phyloP scores from a whole-genome alignment of 2,329 filamentous ascomycete species.

The Fusarium brevicatenulatum region DNA sequence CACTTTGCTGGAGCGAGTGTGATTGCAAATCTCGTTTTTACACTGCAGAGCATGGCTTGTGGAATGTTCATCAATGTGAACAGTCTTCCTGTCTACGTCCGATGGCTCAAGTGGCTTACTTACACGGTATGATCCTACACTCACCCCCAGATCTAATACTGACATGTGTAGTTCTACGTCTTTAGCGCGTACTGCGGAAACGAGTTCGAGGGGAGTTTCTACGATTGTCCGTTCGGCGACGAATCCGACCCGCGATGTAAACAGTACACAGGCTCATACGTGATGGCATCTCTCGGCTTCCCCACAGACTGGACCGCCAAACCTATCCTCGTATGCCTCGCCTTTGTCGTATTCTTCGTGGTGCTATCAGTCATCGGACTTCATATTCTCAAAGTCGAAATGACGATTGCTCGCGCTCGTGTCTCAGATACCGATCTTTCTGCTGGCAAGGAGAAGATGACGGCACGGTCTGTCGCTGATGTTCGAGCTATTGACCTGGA shows the following conservation, averaged over 20 bases:
- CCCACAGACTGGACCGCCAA: constrained; percentile 73
- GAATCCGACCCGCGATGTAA: constrained; percentile 71
- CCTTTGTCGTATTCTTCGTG: constrained; percentile 72
- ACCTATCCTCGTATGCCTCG: constrained; percentile 71
- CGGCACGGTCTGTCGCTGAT: constrained; percentile 59
- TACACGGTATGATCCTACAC: constrained; percentile 59
- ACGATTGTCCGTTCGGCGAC: constrained; percentile 76
- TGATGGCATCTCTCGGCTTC: constrained; percentile 75
- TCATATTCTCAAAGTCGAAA: constrained; percentile 72
- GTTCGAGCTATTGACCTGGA: constrained; percentile 72
- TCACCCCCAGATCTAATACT: constrained; percentile 5
- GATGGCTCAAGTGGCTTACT: constrained; percentile 78
- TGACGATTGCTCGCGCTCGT: constrained; percentile 73
- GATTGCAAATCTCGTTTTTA: constrained; percentile 77
- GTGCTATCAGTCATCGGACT: constrained; percentile 69
- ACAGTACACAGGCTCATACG: constrained; percentile 74
- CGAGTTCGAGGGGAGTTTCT: constrained; percentile 77
- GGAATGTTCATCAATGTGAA: constrained; percentile 81
- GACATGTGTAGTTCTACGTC: constrained; percentile 66
- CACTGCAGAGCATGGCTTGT: constrained; percentile 77
- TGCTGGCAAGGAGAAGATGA: constrained; percentile 76
- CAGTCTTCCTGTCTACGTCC: constrained; percentile 79
- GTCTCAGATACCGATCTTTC: constrained; percentile 69
- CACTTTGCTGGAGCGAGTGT: constrained; percentile 77
- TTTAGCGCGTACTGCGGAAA: constrained; percentile 78